Evolutionary conservation across 192 early-diverging fungal species (phyloP).

Genomic region (Linnemannia schmuckeri): DNA sequence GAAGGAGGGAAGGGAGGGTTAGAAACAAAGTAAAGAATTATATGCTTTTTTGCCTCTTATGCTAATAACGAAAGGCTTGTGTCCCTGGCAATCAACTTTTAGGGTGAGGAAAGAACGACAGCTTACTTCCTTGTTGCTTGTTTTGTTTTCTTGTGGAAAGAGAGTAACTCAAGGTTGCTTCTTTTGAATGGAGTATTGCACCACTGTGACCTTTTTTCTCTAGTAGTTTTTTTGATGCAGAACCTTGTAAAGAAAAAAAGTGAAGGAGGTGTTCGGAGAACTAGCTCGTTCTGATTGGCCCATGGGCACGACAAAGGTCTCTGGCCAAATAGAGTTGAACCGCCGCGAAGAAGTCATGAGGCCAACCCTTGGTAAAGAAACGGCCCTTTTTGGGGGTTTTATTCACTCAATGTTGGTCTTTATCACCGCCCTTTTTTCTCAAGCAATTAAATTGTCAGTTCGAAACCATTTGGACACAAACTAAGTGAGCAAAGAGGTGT

Average conservation of each 20-base stretch:
- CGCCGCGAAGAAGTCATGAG: background rate
- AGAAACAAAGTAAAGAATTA: too few relatives aligned
- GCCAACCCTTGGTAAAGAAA: background rate
- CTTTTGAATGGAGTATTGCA: background rate
- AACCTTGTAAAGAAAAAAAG: background rate
- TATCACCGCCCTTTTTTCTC: background rate
- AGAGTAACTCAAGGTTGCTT: background rate
- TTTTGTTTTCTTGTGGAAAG: too few relatives aligned
- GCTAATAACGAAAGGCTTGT: too few relatives aligned
- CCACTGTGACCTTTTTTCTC: background rate
- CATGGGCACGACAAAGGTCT: background rate
- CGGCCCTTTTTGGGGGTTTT: background rate
- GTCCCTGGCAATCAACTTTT: too few relatives aligned
- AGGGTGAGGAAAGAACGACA: too few relatives aligned
- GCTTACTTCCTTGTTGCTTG: too few relatives aligned
- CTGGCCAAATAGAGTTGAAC: slow-evolving; percentile 2
- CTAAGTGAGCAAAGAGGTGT: background rate
- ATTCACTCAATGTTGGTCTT: background rate
- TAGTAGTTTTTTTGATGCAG: background rate
- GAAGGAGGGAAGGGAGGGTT: too few relatives aligned
- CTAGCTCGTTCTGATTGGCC: background rate
- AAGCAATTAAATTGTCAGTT: background rate
- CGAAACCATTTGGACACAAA: background rate
- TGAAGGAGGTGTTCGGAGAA: background rate
- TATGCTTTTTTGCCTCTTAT: too few relatives aligned